phyloP scores from a whole-genome alignment of 2,329 filamentous ascomycete genomes.

The Triangularia setosa region DNA sequence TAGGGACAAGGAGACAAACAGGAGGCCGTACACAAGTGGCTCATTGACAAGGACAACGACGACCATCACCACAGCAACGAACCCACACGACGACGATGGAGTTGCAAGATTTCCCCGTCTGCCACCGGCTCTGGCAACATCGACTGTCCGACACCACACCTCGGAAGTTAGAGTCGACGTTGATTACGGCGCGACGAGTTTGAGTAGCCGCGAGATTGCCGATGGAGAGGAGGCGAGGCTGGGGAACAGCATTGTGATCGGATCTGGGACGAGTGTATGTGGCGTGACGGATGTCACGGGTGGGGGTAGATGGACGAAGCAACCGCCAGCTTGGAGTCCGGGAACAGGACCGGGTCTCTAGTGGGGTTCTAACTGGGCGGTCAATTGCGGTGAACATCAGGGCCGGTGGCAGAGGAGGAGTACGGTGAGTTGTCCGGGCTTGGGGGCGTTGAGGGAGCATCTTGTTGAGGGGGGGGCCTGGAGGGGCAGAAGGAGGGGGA shows the following conservation, averaged over 20 bases:
- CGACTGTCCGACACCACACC: background rate
- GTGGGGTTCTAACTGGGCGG: background rate
- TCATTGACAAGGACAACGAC: background rate
- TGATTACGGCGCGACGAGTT: conserved; percentile 19
- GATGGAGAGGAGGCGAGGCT: conserved; percentile 14
- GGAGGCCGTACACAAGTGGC: background rate
- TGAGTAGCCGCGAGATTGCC: conserved; percentile 4
- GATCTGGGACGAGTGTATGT: conserved; percentile 7
- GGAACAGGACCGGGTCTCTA: background rate
- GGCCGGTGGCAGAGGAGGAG: background rate
- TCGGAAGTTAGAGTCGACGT: conserved; percentile 23
- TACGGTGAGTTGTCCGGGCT: background rate
- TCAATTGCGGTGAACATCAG: background rate
- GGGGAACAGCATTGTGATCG: conserved; percentile 24
- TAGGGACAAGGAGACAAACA: conserved; percentile 1
- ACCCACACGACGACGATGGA: background rate
- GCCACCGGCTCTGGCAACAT: background rate
- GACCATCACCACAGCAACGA: background rate
- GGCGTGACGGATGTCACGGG: background rate
- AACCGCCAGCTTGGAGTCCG: background rate
- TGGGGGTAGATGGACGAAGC: background rate
- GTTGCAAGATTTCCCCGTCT: background rate
- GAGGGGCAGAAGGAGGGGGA: background rate
- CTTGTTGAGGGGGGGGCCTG: background rate
- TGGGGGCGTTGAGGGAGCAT: background rate